Conservation (phyloP, 176 grass and related monocot genomes). For the Puccinellia tenuiflora region DNA sequence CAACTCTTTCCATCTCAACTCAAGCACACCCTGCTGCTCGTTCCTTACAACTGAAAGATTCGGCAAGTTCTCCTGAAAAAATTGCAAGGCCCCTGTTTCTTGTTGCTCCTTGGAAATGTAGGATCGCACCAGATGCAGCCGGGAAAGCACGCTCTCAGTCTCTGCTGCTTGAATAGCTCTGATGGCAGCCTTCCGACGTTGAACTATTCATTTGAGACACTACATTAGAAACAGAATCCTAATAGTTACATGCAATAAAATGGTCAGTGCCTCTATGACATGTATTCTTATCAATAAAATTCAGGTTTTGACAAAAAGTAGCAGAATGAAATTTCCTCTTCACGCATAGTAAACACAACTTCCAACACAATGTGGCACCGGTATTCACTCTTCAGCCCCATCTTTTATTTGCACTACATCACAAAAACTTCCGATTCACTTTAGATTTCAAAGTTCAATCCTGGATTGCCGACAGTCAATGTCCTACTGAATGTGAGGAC, state of each 20-base stretch:
- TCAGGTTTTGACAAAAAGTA: not conserved
- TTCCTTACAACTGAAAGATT: conserved; percentile 40
- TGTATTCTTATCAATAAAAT: not conserved
- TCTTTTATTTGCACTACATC: not conserved
- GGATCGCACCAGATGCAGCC: conserved; percentile 38
- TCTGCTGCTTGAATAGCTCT: conserved; percentile 50
- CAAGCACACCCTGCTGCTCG: conserved; percentile 40
- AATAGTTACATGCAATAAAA: not conserved
- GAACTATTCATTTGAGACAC: conserved; percentile 35
- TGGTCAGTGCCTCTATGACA: not conserved
- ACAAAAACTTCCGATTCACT: not conserved
- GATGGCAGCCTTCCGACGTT: conserved; percentile 48
- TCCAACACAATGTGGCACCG: not conserved
- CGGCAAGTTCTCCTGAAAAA: conserved; percentile 72
- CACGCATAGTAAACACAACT: not conserved
- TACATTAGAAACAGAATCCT: not conserved
- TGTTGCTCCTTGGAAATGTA: conserved; percentile 59
- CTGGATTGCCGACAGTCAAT: not conserved
- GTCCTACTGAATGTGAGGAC: not conserved
- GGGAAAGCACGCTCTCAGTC: conserved; percentile 48
- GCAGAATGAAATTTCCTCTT: not conserved
- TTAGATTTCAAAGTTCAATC: not conserved
- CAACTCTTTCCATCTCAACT: conserved; percentile 59
- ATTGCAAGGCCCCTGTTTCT: conserved; percentile 52
- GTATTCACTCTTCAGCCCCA: not conserved